Percentiles rank a stretch among this genome's conserved stretches.
These are phyloP conservation scores for Botrytis fabae DNA, from an alignment of 2,329 filamentous ascomycete genomes.

Conservation along the genomic window DNA sequence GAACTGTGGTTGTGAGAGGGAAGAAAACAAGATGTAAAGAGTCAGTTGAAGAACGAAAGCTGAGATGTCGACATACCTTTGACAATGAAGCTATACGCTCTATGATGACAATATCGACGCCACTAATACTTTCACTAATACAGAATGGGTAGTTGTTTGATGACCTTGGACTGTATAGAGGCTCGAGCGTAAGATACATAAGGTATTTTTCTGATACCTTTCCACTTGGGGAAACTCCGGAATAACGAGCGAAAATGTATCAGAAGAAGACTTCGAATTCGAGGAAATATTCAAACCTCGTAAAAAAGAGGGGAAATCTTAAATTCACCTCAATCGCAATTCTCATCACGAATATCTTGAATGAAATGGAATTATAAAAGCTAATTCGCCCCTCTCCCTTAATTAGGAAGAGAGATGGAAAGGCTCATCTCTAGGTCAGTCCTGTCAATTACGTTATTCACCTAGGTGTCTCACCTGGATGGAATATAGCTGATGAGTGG, in stretches of 20 bases:
- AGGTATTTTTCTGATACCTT: background rate
- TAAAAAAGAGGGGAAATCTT: background rate
- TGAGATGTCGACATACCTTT: background rate
- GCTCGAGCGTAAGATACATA: background rate
- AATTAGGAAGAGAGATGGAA: background rate
- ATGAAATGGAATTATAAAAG: background rate
- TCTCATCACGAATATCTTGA: background rate
- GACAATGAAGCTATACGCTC: background rate
- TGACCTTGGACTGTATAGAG: background rate
- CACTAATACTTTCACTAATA: background rate
- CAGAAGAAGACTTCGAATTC: background rate
- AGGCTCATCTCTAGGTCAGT: background rate
- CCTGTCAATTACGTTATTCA: background rate
- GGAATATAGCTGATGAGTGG: background rate
- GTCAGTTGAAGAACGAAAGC: background rate
- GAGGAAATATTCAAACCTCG: background rate
- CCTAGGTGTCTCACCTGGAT: fast-evolving
- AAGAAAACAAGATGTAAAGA: background rate
- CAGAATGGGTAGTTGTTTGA: background rate
- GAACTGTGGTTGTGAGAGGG: background rate
- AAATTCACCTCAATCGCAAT: background rate
- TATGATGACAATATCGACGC: background rate
- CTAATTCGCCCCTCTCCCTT: background rate
- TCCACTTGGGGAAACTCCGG: slow-evolving; percentile 1
- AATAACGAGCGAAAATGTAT: background rate